Evolutionary conservation across 345 rosid species (phyloP).

Genomic region (Ceriops tagal): DNA sequence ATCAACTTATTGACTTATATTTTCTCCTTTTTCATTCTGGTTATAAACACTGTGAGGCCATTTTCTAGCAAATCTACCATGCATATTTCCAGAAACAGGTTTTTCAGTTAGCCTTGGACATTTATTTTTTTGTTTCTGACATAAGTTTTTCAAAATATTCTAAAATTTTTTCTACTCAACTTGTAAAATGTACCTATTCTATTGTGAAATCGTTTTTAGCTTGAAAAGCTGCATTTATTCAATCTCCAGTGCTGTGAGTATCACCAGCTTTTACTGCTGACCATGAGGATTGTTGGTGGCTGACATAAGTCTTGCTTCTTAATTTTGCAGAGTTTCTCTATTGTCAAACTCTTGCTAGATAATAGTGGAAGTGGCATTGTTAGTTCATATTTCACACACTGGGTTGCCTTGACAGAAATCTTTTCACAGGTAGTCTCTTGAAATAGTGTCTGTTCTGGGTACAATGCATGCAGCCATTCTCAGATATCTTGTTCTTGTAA

Average conservation of each 20-base stretch:
- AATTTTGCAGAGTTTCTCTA: slow-evolving; percentile 65
- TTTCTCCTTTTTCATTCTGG: background rate
- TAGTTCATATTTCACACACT: slow-evolving; percentile 66
- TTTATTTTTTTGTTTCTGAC: background rate
- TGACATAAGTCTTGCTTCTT: slow-evolving; percentile 3
- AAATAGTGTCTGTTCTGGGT: slow-evolving; percentile 6
- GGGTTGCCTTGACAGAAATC: slow-evolving; percentile 81
- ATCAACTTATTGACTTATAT: too few relatives aligned
- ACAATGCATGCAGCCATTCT: background rate
- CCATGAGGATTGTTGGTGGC: background rate
- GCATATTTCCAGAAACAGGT: background rate
- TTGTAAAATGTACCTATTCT: background rate
- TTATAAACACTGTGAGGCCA: background rate
- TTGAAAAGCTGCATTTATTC: background rate
- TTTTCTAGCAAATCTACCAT: background rate
- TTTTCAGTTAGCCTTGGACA: background rate
- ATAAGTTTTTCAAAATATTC: background rate
- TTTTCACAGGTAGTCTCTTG: slow-evolving; percentile 65
- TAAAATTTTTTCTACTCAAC: background rate
- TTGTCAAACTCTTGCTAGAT: slow-evolving; percentile 54
- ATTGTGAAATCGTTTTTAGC: background rate
- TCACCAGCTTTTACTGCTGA: background rate
- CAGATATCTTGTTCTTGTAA: slow-evolving; percentile 1
- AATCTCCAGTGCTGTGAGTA: background rate
- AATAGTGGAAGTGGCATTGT: slow-evolving; percentile 38